Base-by-base conservation (phyloP, 495 filamentous ascomycete genomes). In the Podospora pseudoanserina region DNA sequence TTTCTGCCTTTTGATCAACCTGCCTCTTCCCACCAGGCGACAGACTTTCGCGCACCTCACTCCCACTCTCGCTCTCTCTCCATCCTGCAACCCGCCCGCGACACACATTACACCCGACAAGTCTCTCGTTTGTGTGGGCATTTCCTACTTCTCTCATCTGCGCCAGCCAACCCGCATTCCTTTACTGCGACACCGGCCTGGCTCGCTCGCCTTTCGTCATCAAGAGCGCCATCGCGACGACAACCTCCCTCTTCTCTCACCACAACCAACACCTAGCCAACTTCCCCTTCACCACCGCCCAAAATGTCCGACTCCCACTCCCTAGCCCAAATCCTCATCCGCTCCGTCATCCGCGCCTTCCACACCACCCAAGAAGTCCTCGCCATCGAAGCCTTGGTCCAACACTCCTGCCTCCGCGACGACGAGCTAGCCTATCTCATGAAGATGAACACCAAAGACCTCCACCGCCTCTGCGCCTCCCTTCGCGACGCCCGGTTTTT, bases 351-450 rank as follows among this genome's bases (percentile, higher is more conserved):
- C 67, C 94, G 95, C 75, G 89, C 93, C 65, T 98, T 99, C 85
- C 96, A 96, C 82, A 87, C 93, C 64, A 93, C 90, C 61, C 87
- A 93, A 67, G 90, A 97, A 72, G 90, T 96, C 68, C 86, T 97
- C 30, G 88, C 97, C 19, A 80, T 99, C 44, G 95, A 99, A 85
- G 93, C 96, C 65, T 86, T 99, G 63, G 88, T 96, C 72, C 87
- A 93, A 49, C 95, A 99, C 81, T 92, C 91, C 69, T 91, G 91
- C 56, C 84, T 98, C 20, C 90, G 90, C 71, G 92, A 96, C 72
- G 89, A 92, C 72, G 96, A 98, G 71, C 85, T 98, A 15, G 92
- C 91, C 18, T 88, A 90, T 65, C 80, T 97, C 4, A 87, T 98
- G 73, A 91, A 89, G 68, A 89, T 94, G 81, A 92, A 94, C 76